Conservation (phyloP, 768 basidiomycete species). For the Naganishia randhawae region DNA sequence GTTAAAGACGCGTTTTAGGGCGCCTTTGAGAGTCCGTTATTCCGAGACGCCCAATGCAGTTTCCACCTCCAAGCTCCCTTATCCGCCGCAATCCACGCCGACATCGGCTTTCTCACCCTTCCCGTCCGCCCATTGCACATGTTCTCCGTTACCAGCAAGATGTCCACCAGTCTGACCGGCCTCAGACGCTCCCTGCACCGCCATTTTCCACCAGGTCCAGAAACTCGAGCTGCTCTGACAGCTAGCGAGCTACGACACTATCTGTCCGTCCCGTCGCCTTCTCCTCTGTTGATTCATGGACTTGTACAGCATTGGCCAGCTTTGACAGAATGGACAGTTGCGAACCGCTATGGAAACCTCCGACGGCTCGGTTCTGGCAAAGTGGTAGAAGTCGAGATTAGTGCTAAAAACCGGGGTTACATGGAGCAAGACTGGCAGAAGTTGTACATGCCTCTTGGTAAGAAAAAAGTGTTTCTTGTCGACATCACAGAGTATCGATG, state of each 20-base stretch:
- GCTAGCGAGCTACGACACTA: constrained; percentile 8
- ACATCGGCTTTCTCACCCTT: no score
- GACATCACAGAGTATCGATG: background rate
- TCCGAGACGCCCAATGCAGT: no score
- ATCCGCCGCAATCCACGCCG: no score
- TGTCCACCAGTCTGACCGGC: background rate
- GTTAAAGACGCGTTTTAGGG: no score
- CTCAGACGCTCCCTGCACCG: background rate
- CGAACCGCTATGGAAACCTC: background rate
- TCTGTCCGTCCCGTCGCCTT: background rate
- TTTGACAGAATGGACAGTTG: background rate
- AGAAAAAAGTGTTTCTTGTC: background rate
- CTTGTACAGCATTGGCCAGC: constrained; percentile 17
- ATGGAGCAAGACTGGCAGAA: constrained; percentile 39
- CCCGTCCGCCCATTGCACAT: no score
- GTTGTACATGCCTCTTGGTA: constrained; percentile 45
- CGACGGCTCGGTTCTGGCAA: constrained; percentile 24
- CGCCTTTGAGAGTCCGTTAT: no score
- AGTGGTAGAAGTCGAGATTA: constrained; percentile 44
- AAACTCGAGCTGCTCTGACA: background rate
- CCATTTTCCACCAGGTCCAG: background rate
- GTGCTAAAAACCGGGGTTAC: constrained; percentile 41
- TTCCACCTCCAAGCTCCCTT: no score
- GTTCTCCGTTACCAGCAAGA: background rate
- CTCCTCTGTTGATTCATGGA: background rate